phyloP scores from a whole-genome alignment of 1,284 basidiomycete genomes.

The Puccinia hordei region DNA sequence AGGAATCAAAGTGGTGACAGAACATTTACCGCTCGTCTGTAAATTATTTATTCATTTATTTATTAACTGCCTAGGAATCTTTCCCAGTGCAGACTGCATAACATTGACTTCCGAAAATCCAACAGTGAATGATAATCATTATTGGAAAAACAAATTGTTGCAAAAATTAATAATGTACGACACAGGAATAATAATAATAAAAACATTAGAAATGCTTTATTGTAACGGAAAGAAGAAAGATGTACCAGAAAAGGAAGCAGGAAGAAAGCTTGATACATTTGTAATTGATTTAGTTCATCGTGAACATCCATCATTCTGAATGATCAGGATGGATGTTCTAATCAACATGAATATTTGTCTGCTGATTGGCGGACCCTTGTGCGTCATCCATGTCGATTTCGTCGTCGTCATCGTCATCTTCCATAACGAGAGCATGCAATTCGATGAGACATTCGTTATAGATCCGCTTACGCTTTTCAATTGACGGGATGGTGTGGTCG shows the following conservation, averaged over 20 bases:
- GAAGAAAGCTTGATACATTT: neutral
- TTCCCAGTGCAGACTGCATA: too few relatives aligned
- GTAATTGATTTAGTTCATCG: neutral
- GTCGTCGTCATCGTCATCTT: conserved; percentile 32
- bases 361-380: neutral
- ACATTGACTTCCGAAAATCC: too few relatives aligned
- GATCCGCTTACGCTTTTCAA: conserved; percentile 46
- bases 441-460: conserved; percentile 49
- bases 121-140: neutral
- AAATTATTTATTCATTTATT: too few relatives aligned
- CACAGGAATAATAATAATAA: neutral
- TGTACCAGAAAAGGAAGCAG: neutral
- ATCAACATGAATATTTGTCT: neutral
- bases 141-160: neutral
- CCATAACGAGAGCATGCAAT: conserved; percentile 43
- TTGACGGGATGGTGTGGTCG: neutral
- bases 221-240: neutral
- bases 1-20: too few relatives aligned
- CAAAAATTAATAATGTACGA: conserved; percentile 9
- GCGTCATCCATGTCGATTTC: neutral
- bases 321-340: neutral
- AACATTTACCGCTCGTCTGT: too few relatives aligned
- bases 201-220: neutral
- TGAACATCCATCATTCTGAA: neutral
- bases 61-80: too few relatives aligned